These are phyloP conservation scores for Coemansia sp. DNA, from an alignment of 192 early-diverging fungal genomes.

Conservation along the genomic window DNA sequence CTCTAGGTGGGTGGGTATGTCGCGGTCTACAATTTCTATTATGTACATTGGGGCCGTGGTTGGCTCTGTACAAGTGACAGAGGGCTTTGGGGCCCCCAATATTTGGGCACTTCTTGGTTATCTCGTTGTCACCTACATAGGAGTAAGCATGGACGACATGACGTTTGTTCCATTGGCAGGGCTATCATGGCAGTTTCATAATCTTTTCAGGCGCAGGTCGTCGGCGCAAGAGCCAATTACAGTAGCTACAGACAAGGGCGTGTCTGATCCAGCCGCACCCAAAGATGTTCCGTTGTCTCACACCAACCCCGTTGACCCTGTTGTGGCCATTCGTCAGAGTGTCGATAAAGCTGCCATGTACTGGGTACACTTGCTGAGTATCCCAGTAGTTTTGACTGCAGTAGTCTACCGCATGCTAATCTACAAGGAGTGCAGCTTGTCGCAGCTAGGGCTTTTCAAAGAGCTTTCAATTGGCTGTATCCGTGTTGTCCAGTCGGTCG, in stretches of 20 bases:
- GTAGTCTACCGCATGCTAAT: background rate
- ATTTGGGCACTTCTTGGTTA: background rate
- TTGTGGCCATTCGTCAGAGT: slow-evolving; percentile 5
- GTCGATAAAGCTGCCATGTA: slow-evolving; percentile 14
- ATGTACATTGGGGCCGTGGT: background rate
- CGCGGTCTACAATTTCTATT: background rate
- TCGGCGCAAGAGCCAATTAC: background rate
- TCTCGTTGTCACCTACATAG: background rate
- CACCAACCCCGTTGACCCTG: slow-evolving; percentile 1
- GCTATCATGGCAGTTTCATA: no score
- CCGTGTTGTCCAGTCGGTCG: background rate
- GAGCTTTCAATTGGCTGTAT: no score
- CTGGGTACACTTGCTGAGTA: background rate
- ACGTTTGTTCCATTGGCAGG: background rate
- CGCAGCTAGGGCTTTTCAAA: no score
- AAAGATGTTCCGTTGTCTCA: background rate
- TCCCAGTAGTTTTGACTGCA: background rate
- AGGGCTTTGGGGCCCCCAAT: background rate
- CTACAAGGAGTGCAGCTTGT: no score
- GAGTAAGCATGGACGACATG: background rate
- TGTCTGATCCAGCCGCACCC: background rate
- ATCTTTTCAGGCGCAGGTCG: background rate
- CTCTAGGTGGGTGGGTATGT: background rate
- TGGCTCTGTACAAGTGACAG: background rate
- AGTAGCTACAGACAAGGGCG: background rate